Evolutionary conservation across 108 stramenopile species (phyloP), one percentile per base, ranked within the genome.

Genomic region (Cyclostephanos invisitatus): DNA sequence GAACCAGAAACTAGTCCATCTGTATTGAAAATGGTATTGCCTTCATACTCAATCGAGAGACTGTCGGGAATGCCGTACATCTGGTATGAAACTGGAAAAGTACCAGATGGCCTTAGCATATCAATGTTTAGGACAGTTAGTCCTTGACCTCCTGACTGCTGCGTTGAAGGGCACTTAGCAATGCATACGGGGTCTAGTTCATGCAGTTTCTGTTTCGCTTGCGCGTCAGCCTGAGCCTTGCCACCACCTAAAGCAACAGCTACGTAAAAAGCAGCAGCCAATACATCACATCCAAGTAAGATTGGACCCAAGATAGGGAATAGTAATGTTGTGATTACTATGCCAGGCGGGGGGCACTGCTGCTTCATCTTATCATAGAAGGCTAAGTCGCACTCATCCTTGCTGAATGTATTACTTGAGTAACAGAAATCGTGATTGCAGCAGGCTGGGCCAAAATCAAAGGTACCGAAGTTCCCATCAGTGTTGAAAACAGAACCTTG

Each of bases 61-160:
- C n/a, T 20, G 51, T 15, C 51, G 20, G 51, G n/a, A 24, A 18
- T 53, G 14, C 0, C 51, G 24, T 20, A 18, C 51, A 53, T 20
- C 7, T 53, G 7, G 51, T 53, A 53, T 8, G 22, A 18, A 24
- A 53, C 20, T 18, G n/a, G 51, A 53, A 53, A 53, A 18, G 17
- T 18, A 24, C 51, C n/a, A 53, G 51, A 49, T 24, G 18, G 20
- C 18, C 51, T 53, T 24, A 53, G 14, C 51, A 53, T 53, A 53
- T 53, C 51, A 20, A 53, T 20, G 11, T 20, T 53, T 24, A 20
- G 8, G 14, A 20, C 51, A n/a, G 51, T 53, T 18, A 24, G 20
- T 53, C 51, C 51, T 53, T 53, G 51, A 8, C 51, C 51, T 53
- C 51, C 51, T 24, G 51, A 53, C 51, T 18, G 17, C 51, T 53